Percentiles rank a stretch among this genome's conserved stretches.
Evolutionary conservation across 2,329 filamentous ascomycete species (phyloP).

Genomic region (Stemphylium lycopersici): DNA sequence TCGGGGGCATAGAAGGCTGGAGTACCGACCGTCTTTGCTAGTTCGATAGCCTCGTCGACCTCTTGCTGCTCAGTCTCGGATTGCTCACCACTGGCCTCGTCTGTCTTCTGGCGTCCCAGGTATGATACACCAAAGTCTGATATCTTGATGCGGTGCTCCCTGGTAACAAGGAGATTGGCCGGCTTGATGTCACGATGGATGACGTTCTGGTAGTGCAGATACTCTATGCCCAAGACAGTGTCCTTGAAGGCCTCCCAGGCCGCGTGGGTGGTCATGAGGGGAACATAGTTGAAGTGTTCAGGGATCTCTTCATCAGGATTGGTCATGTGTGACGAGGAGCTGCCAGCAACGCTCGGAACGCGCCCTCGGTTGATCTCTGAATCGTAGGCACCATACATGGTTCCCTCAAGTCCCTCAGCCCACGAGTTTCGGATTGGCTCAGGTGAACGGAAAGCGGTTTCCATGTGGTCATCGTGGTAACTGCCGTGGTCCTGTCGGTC

Average conservation of each 20-base stretch:
- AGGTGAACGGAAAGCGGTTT: slow-evolving; percentile 43
- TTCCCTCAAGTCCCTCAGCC: slow-evolving; percentile 70
- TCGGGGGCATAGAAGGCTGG: slow-evolving; percentile 98
- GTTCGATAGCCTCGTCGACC: slow-evolving; percentile 88
- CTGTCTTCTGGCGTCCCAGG: slow-evolving; percentile 84
- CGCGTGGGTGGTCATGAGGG: slow-evolving; percentile 85
- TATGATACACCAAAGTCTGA: slow-evolving; percentile 99
- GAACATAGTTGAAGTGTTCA: slow-evolving; percentile 91
- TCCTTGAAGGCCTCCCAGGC: slow-evolving; percentile 87
- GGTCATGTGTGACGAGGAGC: slow-evolving; percentile 64
- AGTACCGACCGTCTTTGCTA: slow-evolving; percentile 98
- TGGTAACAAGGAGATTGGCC: slow-evolving; percentile 88
- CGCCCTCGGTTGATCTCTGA: slow-evolving; percentile 64
- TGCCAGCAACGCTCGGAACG: slow-evolving; percentile 81
- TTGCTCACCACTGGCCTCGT: slow-evolving; percentile 73
- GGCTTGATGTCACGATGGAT: slow-evolving; percentile 60
- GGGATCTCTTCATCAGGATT: slow-evolving; percentile 64
- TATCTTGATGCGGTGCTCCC: slow-evolving; percentile 88
- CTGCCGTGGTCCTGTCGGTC: slow-evolving; percentile 26
- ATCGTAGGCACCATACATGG: slow-evolving; percentile 77
- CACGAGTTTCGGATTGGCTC: slow-evolving; percentile 25
- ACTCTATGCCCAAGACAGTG: slow-evolving; percentile 90
- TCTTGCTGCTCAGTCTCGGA: slow-evolving; percentile 84
- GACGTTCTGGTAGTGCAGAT: slow-evolving; percentile 68
- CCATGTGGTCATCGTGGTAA: slow-evolving; percentile 38